Percentiles rank a stretch among this genome's conserved stretches.
phyloP scores from a whole-genome alignment of 768 basidiomycete species.

The Mycena alexandri region DNA sequence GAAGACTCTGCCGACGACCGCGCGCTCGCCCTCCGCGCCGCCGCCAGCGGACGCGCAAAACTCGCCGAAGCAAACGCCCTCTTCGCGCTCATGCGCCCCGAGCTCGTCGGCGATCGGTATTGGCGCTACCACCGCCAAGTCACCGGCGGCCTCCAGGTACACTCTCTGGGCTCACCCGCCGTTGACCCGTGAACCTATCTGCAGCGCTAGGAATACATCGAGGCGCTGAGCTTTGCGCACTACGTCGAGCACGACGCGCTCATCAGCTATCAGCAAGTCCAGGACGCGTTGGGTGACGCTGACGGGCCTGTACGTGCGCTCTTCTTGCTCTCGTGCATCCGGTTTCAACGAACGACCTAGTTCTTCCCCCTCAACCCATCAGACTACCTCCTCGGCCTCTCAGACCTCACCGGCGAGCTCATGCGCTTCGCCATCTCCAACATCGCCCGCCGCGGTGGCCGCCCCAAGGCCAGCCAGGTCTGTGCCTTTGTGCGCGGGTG shows the following conservation, averaged over 20 bases:
- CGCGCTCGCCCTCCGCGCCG: slow-evolving; percentile 57
- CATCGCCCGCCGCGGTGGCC: slow-evolving; percentile 75
- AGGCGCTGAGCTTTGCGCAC: slow-evolving; percentile 90
- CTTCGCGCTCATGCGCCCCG: slow-evolving; percentile 71
- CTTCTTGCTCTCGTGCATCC: not conserved
- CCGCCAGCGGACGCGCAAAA: slow-evolving; percentile 66
- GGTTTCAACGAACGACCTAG: slow-evolving; percentile 53
- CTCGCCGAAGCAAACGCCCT: slow-evolving; percentile 74
- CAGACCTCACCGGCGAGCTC: slow-evolving; percentile 96
- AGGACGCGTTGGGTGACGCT: slow-evolving; percentile 70
- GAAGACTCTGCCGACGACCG: slow-evolving; percentile 51
- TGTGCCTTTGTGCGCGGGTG: slow-evolving; percentile 81
- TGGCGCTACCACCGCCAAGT: slow-evolving; percentile 84
- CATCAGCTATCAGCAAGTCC: slow-evolving; percentile 77
- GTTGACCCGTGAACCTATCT: not conserved
- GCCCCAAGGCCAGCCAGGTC: slow-evolving; percentile 70
- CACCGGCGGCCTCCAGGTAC: slow-evolving; percentile 80
- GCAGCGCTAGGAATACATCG: slow-evolving; percentile 82
- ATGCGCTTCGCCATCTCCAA: slow-evolving; percentile 96
- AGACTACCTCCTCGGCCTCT: slow-evolving; percentile 93
- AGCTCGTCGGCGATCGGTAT: slow-evolving; percentile 76
- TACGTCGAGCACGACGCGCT: slow-evolving; percentile 80
- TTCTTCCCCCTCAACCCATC: slow-evolving; percentile 81
- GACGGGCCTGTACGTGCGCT: slow-evolving; percentile 72
- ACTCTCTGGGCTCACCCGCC: not conserved